These are phyloP conservation scores for Colletotrichum lini DNA, from an alignment of 2,329 filamentous ascomycete genomes.

Conservation along the genomic window DNA sequence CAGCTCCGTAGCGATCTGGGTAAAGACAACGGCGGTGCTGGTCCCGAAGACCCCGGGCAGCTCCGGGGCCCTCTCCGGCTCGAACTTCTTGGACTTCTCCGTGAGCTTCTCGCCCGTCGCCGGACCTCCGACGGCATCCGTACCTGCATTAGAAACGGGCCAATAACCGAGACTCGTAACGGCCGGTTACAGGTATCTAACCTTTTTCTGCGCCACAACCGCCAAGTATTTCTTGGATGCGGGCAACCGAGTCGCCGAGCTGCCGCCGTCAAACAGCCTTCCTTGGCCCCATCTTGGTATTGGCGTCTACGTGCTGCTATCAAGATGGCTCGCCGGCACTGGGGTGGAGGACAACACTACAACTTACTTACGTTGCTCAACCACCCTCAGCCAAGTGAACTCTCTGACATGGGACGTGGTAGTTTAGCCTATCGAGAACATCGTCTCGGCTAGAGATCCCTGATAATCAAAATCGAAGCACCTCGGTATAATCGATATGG, in stretches of 20 bases:
- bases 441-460: too few relatives aligned
- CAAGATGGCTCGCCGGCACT: neutral
- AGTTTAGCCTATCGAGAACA: too few relatives aligned
- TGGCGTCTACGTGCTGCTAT: neutral
- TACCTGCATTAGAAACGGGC: too few relatives aligned
- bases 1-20: constrained; percentile 72
- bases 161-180: too few relatives aligned
- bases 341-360: neutral
- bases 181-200: too few relatives aligned
- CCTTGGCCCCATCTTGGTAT: neutral
- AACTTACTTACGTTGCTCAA: neutral
- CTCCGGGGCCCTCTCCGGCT: constrained; percentile 67
- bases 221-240: neutral
- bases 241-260: neutral
- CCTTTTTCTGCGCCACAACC: too few relatives aligned
- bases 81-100: constrained; percentile 71
- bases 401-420: too few relatives aligned
- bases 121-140: constrained; percentile 58
- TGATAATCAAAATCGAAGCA: too few relatives aligned
- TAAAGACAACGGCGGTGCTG: constrained; percentile 67
- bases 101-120: constrained; percentile 72
- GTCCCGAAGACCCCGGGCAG: constrained; percentile 76
- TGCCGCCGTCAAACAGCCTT: neutral
- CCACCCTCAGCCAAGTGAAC: too few relatives aligned
- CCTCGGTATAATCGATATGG: too few relatives aligned